Base-by-base conservation (phyloP, 2,329 filamentous ascomycete genomes). In the Alternaria gaisen region DNA sequence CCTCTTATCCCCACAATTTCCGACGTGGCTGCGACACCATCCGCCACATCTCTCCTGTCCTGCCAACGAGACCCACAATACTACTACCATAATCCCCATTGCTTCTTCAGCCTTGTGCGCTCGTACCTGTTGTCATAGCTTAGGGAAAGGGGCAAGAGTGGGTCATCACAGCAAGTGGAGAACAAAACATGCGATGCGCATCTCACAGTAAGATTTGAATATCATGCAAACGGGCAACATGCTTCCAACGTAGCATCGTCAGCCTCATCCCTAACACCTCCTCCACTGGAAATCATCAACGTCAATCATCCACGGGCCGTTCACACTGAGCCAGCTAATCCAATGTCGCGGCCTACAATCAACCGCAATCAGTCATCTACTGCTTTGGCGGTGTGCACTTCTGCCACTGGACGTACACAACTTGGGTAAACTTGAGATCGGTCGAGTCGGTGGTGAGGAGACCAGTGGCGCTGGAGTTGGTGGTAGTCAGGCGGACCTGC, bases 381-480 rank as follows among this genome's bases (percentile, higher is more conserved):
- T 40, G 38, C 64, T 67, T 26, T 22, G 41, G 43, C 5, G 28
- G 41, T 48, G 53, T 72, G 72, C 79, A 81, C 70, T 74, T 75
- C 71, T 81, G 74, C 82, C 82, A 83, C 70, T 78, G 74, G 53
- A 83, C 75, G 63, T 80, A 80, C 66, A 80, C 80, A 46, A 79
- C 70, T 68, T 79, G 77, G 32, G 72, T 78, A 72, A 83, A 81
- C 71, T 83, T 83, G 61, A 81, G 80, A 71, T 83, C 82, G 56
- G 82, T 77, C n/a, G 81, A 82, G 69, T 84, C 82, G 65, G 81
- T 82, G 48, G 81, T 83, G 63, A 84, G 75, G 18, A 81, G 67
- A 57, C 82, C 82, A 22, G 66, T 73, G 38, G 76, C 76, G 5
- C 67, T 69, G 28, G 67, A 28, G 63, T 72, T 71, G 30, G 67